Evolutionary conservation across 805 yeast genomes (phyloP).

Genomic region (Cyberlindnera sargentensis): DNA sequence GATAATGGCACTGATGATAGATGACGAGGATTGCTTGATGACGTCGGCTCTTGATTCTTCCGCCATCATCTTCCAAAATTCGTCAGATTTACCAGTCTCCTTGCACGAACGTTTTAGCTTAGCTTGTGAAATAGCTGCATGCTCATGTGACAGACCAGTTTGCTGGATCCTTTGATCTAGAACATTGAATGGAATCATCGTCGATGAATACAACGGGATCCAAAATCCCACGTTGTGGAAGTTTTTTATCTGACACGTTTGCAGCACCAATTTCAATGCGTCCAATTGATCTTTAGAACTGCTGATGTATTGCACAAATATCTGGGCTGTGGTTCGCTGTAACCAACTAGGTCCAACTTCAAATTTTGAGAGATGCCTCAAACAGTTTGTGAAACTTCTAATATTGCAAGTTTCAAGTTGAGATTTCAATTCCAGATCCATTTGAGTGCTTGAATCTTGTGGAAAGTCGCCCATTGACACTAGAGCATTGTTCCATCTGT

Average conservation of each 20-base stretch:
- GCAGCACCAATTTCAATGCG: background rate
- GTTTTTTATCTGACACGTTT: background rate
- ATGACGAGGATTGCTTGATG: conserved; percentile 6
- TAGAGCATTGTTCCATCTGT: conserved; percentile 13
- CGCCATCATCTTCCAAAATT: conserved; percentile 10
- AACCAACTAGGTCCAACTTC: conserved; percentile 11
- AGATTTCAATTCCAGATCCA: conserved; percentile 12
- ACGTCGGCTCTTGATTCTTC: conserved; percentile 4
- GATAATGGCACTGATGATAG: conserved; percentile 8
- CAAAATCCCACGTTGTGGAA: conserved; percentile 8
- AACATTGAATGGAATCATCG: conserved; percentile 5
- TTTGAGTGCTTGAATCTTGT: conserved; percentile 6
- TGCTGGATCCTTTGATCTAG: conserved; percentile 2
- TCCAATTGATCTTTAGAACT: background rate
- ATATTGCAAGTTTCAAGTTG: conserved; percentile 9
- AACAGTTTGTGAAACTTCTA: conserved; percentile 11
- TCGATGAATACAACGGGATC: conserved; percentile 7
- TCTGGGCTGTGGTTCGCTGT: conserved; percentile 4
- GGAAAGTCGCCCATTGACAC: conserved; percentile 14
- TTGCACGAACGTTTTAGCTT: conserved; percentile 6
- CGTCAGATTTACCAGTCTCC: background rate
- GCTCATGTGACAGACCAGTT: background rate
- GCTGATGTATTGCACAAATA: conserved; percentile 11
- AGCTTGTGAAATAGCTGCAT: conserved; percentile 3
- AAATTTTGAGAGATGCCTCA: conserved; percentile 5